phyloP scores from a whole-genome alignment of 2,329 filamentous ascomycete genomes.

The Colletotrichum paranaense region DNA sequence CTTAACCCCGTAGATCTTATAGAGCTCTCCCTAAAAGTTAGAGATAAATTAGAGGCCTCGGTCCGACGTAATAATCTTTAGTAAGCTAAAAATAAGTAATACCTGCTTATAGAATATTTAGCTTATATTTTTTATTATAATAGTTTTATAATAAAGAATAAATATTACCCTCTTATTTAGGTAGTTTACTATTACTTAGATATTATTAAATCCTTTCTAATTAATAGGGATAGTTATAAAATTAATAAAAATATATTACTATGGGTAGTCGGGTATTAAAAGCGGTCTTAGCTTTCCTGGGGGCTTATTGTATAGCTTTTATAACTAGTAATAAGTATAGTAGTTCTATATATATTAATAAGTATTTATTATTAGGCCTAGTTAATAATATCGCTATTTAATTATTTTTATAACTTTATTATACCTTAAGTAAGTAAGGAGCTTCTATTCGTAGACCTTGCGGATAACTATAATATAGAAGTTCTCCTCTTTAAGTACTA shows the following conservation, averaged over 20 bases:
- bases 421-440: accelerated
- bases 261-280: accelerated
- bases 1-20: accelerated
- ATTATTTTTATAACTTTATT: too few relatives aligned
- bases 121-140: too few relatives aligned
- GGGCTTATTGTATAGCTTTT: accelerated
- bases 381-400: accelerated
- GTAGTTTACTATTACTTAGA: accelerated
- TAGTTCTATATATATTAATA: too few relatives aligned
- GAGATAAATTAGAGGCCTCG: too few relatives aligned
- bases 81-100: accelerated
- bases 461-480: accelerated
- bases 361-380: accelerated
- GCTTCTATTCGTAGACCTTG: accelerated
- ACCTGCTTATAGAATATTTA: accelerated
- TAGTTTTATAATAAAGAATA: too few relatives aligned
- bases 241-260: accelerated
- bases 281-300: accelerated
- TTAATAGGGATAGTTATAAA: too few relatives aligned
- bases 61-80: accelerated
- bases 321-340: too few relatives aligned
- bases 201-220: too few relatives aligned
- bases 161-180: accelerated
- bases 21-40: accelerated
- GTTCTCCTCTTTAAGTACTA: accelerated